A percentile compares a stretch with the other conserved stretches of the same genome.
Evolutionary conservation across 139 green algal species (phyloP).

Genomic region (Coccomyxa sp.): DNA sequence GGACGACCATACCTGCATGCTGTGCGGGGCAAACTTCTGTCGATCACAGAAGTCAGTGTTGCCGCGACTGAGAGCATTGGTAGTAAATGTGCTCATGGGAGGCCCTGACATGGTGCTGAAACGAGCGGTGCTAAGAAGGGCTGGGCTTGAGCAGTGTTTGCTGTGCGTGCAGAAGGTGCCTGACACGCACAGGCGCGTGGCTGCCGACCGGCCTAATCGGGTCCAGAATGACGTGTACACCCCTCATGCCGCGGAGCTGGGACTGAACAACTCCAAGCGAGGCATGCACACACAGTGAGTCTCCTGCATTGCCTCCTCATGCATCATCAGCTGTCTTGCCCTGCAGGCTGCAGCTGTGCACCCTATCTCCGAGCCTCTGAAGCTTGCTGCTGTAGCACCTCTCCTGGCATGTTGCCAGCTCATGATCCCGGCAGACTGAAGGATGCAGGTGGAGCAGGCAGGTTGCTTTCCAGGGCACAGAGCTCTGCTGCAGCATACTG

Average conservation of each 20-base stretch:
- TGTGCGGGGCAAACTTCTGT: too few species aligned
- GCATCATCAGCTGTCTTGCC: too few species aligned
- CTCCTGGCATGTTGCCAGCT: not conserved
- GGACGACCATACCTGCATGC: not conserved
- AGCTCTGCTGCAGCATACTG: not conserved
- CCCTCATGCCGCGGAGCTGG: constrained; percentile 2
- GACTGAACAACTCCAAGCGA: not conserved
- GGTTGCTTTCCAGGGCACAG: not conserved
- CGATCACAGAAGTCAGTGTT: not conserved
- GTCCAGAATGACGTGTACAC: constrained; percentile 18
- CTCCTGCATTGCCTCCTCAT: not conserved
- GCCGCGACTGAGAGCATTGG: not conserved
- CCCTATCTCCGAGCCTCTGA: not conserved
- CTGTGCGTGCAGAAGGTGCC: not conserved
- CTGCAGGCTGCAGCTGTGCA: too few species aligned
- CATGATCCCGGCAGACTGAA: not conserved
- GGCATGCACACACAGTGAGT: not conserved
- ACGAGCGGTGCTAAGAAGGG: not conserved
- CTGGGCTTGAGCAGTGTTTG: not conserved
- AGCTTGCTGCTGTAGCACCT: not conserved
- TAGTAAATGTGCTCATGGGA: not conserved
- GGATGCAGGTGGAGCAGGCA: not conserved
- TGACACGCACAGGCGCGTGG: not conserved
- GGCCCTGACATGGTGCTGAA: not conserved
- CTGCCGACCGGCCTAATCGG: not conserved